Percentiles rank a stretch among this genome's conserved stretches.
These are phyloP conservation scores for Chlamydomonas asymmetrica DNA, from an alignment of 139 green algal genomes.

Conservation along the genomic window DNA sequence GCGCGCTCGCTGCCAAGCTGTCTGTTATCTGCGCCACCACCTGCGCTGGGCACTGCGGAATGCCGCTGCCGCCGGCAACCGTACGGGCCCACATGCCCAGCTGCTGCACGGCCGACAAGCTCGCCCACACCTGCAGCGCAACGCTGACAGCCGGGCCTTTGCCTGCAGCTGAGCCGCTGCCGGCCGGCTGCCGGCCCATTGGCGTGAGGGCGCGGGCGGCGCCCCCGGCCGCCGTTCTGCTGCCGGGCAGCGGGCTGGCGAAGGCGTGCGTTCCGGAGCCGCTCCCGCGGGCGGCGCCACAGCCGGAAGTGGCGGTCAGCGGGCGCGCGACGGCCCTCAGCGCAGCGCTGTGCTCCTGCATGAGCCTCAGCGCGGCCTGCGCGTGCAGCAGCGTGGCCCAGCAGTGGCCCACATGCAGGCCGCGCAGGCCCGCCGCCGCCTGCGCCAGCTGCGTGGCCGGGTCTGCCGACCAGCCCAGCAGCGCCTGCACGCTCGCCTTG, in stretches of 20 bases:
- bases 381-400: slow-evolving; percentile 15
- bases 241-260: too few relatives aligned
- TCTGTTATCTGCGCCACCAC: slow-evolving; percentile 13
- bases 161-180: too few relatives aligned
- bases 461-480: slow-evolving; percentile 4
- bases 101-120: too few relatives aligned
- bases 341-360: slow-evolving; percentile 2
- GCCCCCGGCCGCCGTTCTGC: too few relatives aligned
- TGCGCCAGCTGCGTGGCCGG: background rate
- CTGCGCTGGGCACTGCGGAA: slow-evolving; percentile 19
- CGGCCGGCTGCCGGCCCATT: too few relatives aligned
- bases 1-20: slow-evolving; percentile 20
- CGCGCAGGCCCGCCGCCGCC: slow-evolving; percentile 8
- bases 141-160: too few relatives aligned
- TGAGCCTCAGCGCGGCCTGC: slow-evolving; percentile 15
- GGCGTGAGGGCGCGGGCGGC: too few relatives aligned
- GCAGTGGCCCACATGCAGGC: slow-evolving; percentile 9
- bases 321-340: background rate
- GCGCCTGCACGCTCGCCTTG: background rate
- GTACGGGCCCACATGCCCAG: background rate
- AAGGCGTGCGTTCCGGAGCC: background rate
- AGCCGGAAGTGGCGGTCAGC: background rate
- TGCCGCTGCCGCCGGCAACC: background rate
- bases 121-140: too few relatives aligned
- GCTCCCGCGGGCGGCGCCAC: background rate